These are phyloP conservation scores for Prunus davidiana DNA, from an alignment of 306 rosid species.

Conservation along the genomic window DNA sequence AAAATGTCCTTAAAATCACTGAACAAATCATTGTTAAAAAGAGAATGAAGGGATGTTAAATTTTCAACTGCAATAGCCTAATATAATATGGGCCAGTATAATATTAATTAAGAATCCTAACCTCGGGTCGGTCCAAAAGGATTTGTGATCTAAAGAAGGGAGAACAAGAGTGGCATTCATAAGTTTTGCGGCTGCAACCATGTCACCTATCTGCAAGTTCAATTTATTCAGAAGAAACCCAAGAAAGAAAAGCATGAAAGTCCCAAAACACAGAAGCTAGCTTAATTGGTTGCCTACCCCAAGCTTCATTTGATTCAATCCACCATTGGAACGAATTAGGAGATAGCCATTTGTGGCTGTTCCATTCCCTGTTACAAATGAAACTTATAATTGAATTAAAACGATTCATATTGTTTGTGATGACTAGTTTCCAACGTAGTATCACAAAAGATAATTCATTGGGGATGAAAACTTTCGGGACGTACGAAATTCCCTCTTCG, in stretches of 20 bases:
- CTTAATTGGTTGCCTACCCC: conserved; percentile 36
- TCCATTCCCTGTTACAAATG: conserved; percentile 21
- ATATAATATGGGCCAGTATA: no score
- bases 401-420: not conserved
- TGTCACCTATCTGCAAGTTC: conserved; percentile 59
- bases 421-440: no score
- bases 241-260: not conserved
- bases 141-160: conserved; percentile 62
- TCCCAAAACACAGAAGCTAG: not conserved
- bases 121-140: conserved; percentile 76
- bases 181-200: conserved; percentile 69
- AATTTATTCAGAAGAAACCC: not conserved
- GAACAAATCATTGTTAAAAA: not conserved
- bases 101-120: conserved; percentile 7
- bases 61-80: not conserved
- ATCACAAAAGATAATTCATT: not conserved
- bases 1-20: conserved; percentile 65
- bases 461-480: not conserved
- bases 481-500: conserved; percentile 33
- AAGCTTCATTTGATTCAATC: conserved; percentile 73
- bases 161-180: conserved; percentile 69
- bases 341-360: conserved; percentile 58
- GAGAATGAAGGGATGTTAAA: not conserved
- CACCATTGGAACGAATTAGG: conserved; percentile 59
- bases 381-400: not conserved